Percentiles rank a stretch among this genome's conserved stretches.
phyloP scores from a whole-genome alignment of 176 grass and related monocot genomes.

The Miscanthus lutarioriparius region DNA sequence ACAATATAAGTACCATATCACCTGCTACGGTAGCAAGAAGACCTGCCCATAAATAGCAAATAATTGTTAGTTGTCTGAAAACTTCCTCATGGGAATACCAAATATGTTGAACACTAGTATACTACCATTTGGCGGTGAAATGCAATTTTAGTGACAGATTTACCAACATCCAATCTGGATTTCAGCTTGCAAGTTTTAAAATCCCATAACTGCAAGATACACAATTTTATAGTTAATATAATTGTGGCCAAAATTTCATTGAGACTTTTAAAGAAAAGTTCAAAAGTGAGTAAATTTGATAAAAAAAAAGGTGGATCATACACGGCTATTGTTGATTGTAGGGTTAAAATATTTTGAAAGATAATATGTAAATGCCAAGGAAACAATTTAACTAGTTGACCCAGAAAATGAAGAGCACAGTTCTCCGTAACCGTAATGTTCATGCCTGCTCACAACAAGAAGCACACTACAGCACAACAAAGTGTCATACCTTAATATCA shows the following conservation, averaged over 20 bases:
- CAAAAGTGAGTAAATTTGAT: background rate
- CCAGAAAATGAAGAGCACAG: background rate
- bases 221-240: slow-evolving; percentile 20
- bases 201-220: slow-evolving; percentile 69
- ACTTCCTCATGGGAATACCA: slow-evolving; percentile 15
- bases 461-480: slow-evolving; percentile 16
- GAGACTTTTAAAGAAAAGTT: background rate
- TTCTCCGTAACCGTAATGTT: background rate
- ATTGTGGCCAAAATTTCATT: background rate
- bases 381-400: background rate
- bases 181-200: slow-evolving; percentile 76
- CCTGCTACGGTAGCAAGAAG: slow-evolving; percentile 80
- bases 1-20: slow-evolving; percentile 78
- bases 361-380: background rate
- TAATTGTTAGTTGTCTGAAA: slow-evolving; percentile 26
- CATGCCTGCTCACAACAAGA: background rate
- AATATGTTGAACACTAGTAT: slow-evolving; percentile 23
- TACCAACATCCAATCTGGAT: slow-evolving; percentile 71
- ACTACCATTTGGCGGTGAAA: slow-evolving; percentile 90
- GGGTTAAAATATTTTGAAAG: background rate
- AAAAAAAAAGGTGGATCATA: background rate
- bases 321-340: slow-evolving; percentile 17
- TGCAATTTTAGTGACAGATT: slow-evolving; percentile 77
- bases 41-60: slow-evolving; percentile 62
- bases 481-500: slow-evolving; percentile 78